A percentile compares a stretch with the other conserved stretches of the same genome.
phyloP scores from a whole-genome alignment of 331 rosid species.

The Stylosanthes scabra region DNA sequence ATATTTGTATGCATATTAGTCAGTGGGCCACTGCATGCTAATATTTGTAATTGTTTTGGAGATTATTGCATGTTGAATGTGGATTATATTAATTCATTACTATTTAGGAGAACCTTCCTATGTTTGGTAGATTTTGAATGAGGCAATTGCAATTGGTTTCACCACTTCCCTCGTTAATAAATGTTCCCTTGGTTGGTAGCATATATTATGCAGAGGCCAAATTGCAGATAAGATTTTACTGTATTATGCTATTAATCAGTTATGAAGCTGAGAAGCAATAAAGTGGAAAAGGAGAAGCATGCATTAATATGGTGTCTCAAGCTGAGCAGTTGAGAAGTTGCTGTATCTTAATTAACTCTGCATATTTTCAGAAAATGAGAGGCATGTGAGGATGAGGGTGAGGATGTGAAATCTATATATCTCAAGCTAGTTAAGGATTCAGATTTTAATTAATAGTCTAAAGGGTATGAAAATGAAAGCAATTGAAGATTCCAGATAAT shows the following conservation, averaged over 20 bases:
- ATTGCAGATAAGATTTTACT: background rate
- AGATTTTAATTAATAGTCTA: background rate
- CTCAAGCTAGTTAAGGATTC: background rate
- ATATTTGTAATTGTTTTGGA: conserved; percentile 2
- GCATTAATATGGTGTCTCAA: background rate
- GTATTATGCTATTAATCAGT: background rate
- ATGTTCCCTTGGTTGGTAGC: background rate
- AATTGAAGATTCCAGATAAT: background rate
- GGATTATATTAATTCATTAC: background rate
- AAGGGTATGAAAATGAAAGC: background rate
- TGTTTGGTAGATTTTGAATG: background rate
- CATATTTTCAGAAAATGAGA: background rate
- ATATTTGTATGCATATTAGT: background rate
- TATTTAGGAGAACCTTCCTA: background rate
- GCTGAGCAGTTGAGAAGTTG: background rate
- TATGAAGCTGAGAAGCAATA: background rate
- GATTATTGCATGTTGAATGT: background rate
- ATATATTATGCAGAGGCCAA: background rate
- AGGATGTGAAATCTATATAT: too few species aligned
- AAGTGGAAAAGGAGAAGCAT: background rate
- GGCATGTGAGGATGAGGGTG: too few species aligned
- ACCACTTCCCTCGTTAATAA: conserved; percentile 19
- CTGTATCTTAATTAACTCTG: background rate
- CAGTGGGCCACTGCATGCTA: conserved; percentile 2
- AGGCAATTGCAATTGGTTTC: background rate